phyloP scores from a whole-genome alignment of 441 rosid species.

The Populus tomentosa region DNA sequence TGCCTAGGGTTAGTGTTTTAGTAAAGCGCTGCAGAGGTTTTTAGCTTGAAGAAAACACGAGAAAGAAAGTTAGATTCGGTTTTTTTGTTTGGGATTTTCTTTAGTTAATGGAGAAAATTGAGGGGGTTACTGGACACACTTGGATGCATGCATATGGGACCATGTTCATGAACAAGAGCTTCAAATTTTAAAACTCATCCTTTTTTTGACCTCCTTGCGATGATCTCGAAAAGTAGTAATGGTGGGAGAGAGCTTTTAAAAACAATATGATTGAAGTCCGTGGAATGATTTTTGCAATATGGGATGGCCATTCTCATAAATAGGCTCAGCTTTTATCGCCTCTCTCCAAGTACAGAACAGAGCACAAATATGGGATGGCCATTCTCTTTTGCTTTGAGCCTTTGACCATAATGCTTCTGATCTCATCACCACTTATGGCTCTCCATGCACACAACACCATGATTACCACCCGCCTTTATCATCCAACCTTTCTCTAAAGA shows the following conservation, averaged over 20 bases:
- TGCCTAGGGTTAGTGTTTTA: slow-evolving; percentile 32
- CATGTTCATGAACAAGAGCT: slow-evolving; percentile 33
- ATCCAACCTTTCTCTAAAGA: slow-evolving; percentile 40
- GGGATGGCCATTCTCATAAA: slow-evolving; percentile 27
- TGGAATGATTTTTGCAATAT: slow-evolving; percentile 49
- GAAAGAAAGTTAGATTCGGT: slow-evolving; percentile 24
- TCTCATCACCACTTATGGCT: slow-evolving; percentile 33
- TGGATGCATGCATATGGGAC: slow-evolving; percentile 24
- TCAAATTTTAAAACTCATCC: slow-evolving; percentile 33
- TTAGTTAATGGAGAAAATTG: slow-evolving; percentile 26
- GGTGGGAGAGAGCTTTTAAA: slow-evolving; percentile 25
- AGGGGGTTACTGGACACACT: not conserved
- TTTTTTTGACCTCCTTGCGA: slow-evolving; percentile 22
- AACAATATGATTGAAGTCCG: slow-evolving; percentile 44
- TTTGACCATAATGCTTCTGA: slow-evolving; percentile 45
- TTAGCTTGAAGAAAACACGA: slow-evolving; percentile 33
- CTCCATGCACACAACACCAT: slow-evolving; percentile 52
- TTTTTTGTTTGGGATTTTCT: slow-evolving; percentile 2
- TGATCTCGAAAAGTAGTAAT: slow-evolving; percentile 16
- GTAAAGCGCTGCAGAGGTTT: not conserved
- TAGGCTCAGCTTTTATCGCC: slow-evolving; percentile 31
- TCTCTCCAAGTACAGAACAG: slow-evolving; percentile 38
- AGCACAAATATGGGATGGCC: slow-evolving; percentile 13
- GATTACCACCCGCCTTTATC: slow-evolving; percentile 38
- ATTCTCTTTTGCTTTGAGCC: slow-evolving; percentile 34